phyloP scores from a whole-genome alignment of 768 basidiomycete genomes.

The Mycena galopus region DNA sequence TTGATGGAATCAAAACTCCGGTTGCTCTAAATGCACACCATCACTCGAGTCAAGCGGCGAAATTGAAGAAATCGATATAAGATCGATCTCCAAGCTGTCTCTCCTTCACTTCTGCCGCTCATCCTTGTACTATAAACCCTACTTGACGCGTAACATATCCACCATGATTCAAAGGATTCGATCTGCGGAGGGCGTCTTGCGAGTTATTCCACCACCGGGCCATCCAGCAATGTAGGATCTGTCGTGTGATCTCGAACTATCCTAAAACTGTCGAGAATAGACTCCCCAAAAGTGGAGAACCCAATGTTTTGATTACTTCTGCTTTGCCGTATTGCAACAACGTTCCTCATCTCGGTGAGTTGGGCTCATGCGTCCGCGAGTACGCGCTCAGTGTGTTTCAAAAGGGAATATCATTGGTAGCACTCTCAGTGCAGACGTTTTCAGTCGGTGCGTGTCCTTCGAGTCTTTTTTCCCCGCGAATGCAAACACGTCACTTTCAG shows the following conservation, averaged over 20 bases:
- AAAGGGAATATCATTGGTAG: conserved; percentile 94
- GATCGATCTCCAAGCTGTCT: conserved; percentile 36
- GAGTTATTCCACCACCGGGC: conserved; percentile 67
- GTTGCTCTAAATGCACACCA: too few species aligned
- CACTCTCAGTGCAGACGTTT: conserved; percentile 96
- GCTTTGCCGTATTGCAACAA: conserved; percentile 98
- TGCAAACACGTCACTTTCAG: conserved; percentile 46
- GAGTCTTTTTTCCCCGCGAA: neutral
- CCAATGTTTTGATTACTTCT: conserved; percentile 93
- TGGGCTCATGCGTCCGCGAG: conserved; percentile 31
- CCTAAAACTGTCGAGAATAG: conserved; percentile 43
- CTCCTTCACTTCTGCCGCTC: conserved; percentile 22
- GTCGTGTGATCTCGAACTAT: conserved; percentile 26
- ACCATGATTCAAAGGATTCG: conserved; percentile 69
- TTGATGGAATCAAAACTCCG: too few species aligned
- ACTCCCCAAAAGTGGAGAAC: conserved; percentile 86
- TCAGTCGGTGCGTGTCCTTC: conserved; percentile 80
- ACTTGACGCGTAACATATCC: conserved; percentile 46
- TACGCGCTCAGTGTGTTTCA: conserved; percentile 25
- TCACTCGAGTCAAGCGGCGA: conserved; percentile 24
- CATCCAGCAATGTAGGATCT: conserved; percentile 60
- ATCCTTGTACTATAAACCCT: conserved; percentile 37
- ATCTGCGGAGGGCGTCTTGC: conserved; percentile 61
- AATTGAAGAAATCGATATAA: conserved; percentile 30
- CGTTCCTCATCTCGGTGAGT: conserved; percentile 92